These are phyloP conservation scores for Arabidopsis suecica DNA, from an alignment of 345 rosid genomes.

Conservation along the genomic window DNA sequence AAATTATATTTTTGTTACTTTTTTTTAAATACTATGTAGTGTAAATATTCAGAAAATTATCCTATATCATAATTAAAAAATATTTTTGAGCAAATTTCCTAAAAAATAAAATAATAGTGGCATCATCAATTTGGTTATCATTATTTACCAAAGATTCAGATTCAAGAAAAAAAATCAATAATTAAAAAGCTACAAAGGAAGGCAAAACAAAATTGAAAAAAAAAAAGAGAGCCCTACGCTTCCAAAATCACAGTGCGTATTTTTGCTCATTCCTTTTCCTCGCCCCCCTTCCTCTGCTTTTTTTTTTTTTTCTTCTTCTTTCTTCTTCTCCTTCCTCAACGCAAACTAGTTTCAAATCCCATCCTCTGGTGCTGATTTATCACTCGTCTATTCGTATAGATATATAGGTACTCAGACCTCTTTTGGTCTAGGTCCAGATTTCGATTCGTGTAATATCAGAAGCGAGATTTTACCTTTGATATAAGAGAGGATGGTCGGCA, in stretches of 20 bases:
- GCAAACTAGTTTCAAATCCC: constrained; percentile 39
- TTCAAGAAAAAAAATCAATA: background rate
- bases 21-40: background rate
- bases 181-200: constrained; percentile 6
- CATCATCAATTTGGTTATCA: constrained; percentile 16
- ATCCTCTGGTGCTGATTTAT: constrained; percentile 39
- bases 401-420: constrained; percentile 21
- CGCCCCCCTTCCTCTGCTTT: constrained; percentile 18
- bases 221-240: constrained; percentile 43
- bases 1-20: no score
- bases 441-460: constrained; percentile 20
- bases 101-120: background rate
- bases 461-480: constrained; percentile 35
- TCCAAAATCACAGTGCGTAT: constrained; percentile 28
- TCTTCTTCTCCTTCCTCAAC: constrained; percentile 8
- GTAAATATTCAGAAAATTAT: background rate
- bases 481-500: constrained; percentile 68
- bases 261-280: constrained; percentile 3
- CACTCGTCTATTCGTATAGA: constrained; percentile 28
- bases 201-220: background rate
- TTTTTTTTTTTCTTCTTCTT: background rate
- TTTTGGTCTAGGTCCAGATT: constrained; percentile 39
- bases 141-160: constrained; percentile 1
- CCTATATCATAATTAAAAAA: background rate
- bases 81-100: background rate